Base-by-base conservation (phyloP, 345 rosid species). In the Brassica juncea region DNA sequence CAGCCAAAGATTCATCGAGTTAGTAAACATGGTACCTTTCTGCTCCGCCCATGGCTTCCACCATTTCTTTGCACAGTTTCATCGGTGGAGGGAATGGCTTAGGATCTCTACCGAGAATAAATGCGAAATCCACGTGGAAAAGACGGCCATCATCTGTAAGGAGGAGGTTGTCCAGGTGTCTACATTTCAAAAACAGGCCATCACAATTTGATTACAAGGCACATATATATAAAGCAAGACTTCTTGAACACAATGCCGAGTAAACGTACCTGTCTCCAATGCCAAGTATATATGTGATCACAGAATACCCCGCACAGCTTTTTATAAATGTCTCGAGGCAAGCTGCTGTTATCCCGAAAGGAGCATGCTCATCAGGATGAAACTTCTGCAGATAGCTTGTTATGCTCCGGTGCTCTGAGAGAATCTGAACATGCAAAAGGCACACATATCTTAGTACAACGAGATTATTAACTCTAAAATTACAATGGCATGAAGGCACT, bases 31-130 rank as follows among this genome's bases (percentile, higher is more conserved):
- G 66, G 59, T 73, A 93, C 99, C 98, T 95, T 72, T 95, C 99
- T 70, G 97, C 97, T 75, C 99, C 99, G 31, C 98, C 98, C 99
- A 95, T 95, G 57, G 98, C 99, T 88, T 95, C 99, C 63, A 95
- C 99, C 99, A 95, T 95, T 87, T 95, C 98, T 84, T 95, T 95
- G 90, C 99, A 95, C 64, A 95, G 97, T 82, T 91, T 95, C 99
- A 95, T 95, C 32, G 99, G 99, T 35, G 99, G 99, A 58, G 99
- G 99, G 80, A 95, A 95, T 27, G 96, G 99, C 83, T 95, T 95
- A 65, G 99, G 99, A 80, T 91, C 99, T 77, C 97, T 92, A 66
- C 99, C 99, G 49, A 95, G 97, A 83, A 93, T 95, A 83, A 89
- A 95, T 23, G 92, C 98, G 75, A 95, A 93, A 86, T 95, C 99